Evolutionary conservation across 2,329 filamentous ascomycete species (phyloP), one percentile per base, ranked within the genome.

Genomic region (Magnaporthales sp.): DNA sequence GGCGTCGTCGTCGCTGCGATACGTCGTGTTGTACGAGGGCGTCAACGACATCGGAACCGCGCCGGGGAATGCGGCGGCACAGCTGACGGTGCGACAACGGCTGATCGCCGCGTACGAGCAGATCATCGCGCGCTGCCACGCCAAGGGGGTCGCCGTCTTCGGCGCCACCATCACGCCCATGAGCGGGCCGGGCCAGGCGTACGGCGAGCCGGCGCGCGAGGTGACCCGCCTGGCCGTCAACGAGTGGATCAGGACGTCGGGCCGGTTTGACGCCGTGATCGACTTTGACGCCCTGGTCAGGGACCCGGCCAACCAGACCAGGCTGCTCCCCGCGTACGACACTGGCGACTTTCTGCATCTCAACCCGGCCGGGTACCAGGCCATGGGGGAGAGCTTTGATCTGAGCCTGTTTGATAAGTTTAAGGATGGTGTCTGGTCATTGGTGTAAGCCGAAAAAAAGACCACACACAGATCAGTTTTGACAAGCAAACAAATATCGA

Each of bases 1-100:
- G 1, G 74, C 82, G 0, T 83, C 86, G 32, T 79, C 83, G 0
- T 84, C 84, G 4, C 82, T 87, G 2, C 79, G 80, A 70, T 89
- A 88, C 71, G 84, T 84, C 26, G 81, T 91, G 77, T 80, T 90
- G 51, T 91, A 89, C 73, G 86, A 89, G 74, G 88, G 88, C 24
- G 86, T 91, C 30, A 90, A 90, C 71, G 88, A 91, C 71, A 89
- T 91, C 67, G 88, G 88, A 3, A 77, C 75, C 1, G 82, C 80
- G 0, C 10, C 56, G 1, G 56, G 10, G 4, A 26, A 24, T 11
- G 4, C 22, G 11, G 80, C 0, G 80, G 80, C 7, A 64, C 74
- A 0, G 75, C 79, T 0, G 86, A 88, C 70, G 69, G 70, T 0
- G 70, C 71, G 1, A 75, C 86, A 0, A 83, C 80, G 31, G 78